Base-by-base conservation (phyloP, 2,329 filamentous ascomycete species). In the Cyclaneusma minus region DNA sequence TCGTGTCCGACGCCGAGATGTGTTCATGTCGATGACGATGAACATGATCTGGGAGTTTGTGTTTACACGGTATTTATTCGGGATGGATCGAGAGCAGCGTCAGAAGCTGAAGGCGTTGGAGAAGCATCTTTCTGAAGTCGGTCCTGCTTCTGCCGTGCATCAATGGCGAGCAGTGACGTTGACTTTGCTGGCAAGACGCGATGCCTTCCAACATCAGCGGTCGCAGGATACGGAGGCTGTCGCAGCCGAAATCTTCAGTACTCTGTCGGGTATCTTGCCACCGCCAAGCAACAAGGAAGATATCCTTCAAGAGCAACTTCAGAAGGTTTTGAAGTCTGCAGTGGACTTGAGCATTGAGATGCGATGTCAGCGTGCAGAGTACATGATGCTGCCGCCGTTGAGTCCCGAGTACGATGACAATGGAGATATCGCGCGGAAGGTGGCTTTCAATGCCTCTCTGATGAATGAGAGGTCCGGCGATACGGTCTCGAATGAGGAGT, bases 31-130 rank as follows among this genome's bases (percentile, higher is more conserved):
- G 19, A 84, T 98, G 51, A 82, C 87, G 29, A 95, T 95, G 85
- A 89, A 80, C 34, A 94, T 98, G 84, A 75, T 98, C 27, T 98
- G 85, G 85, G 89, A 98, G 52, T 94, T 91, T 46, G 76, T 98
- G 48, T 98, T 98, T 49, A 94, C 87, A 6, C 74, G 89, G 36
- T 98, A 98, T 51, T 72, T 98, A 14, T 98, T 98, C 49, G 89
- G 89, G 42, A 93, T 98, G 83, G 89, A 98, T 49, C 71, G 85
- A 42, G 89, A 95, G 53, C 89, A 98, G 54, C 73, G 89, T 42
- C 85, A 95, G 52, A 95, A 95, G 54, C 75, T 98, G 50, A 95
- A 98, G 58, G 74, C 79, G 17, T 68, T 98, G 6, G 91, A 98
- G 56, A 94, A 93, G 60, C 75, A 80, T 20, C 65, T 98, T 16